Base-by-base conservation (phyloP, 2,329 filamentous ascomycete species). In the Diaporthe sp. region DNA sequence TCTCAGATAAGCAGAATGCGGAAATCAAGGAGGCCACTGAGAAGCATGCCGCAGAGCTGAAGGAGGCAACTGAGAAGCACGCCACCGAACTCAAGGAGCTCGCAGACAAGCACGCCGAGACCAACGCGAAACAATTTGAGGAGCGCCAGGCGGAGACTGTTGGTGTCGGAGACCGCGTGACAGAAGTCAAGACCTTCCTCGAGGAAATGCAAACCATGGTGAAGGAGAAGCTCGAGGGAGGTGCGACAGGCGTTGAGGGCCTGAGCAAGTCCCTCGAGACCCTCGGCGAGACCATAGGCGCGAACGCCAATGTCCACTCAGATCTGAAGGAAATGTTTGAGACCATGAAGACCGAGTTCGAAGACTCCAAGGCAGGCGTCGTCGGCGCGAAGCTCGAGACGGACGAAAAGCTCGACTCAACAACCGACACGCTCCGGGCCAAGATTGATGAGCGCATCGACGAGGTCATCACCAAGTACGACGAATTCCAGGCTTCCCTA, bases 121-220 rank as follows among this genome's bases (percentile, higher is more conserved):
- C 94, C 34, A 95, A 93, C 22, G 92, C 92, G 2, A 95, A 95
- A 84, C 93, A 94, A 0, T 93, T 97, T 61, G 95, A 97, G 72
- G 93, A 96, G 76, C 93, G 95, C 37, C 95, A 96, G 81, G 90
- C 93, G 60, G 96, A 98, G 82, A 95, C 95, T 72, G 92, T 93
- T 31, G 92, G 92, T 20, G 91, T 98, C 34, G 90, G 93, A 20
- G 93, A 96, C 76, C 93, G 93, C 74, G 93, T 98, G 22, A 90
- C 90, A 1, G 95, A 95, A 79, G 92, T 98, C 81, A 96, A 95
- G 85, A 85, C 86, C 0, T 91, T 95, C 80, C 87, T 98, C 1
- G 92, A 94, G 74, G 94, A 95, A 71, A 91, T 98, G 79, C 94
- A 95, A 76, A 91, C 92, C 47, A 90, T 95, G 57, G 87, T 98